A percentile compares a stretch with the other conserved stretches of the same genome.
Conservation (phyloP, 2,329 filamentous ascomycete species). For the Escovopsis sp. region DNA sequence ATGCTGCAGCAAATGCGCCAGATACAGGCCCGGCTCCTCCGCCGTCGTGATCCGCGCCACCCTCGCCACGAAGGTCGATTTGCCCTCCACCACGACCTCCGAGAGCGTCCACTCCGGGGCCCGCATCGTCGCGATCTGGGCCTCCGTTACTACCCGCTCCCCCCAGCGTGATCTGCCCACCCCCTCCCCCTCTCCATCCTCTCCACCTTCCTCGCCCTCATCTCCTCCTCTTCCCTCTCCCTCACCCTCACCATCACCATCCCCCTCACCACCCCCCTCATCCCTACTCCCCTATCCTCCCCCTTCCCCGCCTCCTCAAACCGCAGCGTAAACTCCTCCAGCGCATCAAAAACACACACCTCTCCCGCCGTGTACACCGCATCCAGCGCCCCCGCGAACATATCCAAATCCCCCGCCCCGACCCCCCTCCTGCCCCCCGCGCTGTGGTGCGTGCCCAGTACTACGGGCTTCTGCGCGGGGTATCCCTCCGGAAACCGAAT, state of each 20-base stretch:
- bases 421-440: conserved; percentile 59
- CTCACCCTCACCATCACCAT: conserved; percentile 7
- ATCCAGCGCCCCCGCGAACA: conserved; percentile 51
- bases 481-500: conserved; percentile 60
- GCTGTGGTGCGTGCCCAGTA: conserved; percentile 69
- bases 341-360: conserved; percentile 82
- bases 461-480: conserved; percentile 54
- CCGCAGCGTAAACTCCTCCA: conserved; percentile 52
- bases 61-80: conserved; percentile 75
- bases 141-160: background rate
- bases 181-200: background rate
- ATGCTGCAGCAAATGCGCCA: conserved; percentile 61
- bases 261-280: conserved; percentile 2
- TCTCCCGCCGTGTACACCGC: conserved; percentile 56
- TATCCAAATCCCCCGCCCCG: conserved; percentile 52
- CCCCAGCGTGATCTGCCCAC: too few relatives aligned
- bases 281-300: conserved; percentile 10
- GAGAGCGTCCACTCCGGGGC: conserved; percentile 57
- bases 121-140: conserved; percentile 13
- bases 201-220: conserved; percentile 9
- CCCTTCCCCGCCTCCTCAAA: conserved; percentile 17
- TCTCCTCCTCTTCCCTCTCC: conserved; percentile 5
- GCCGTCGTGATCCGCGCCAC: conserved; percentile 55
- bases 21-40: conserved; percentile 51
- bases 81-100: conserved; percentile 60